phyloP scores from a whole-genome alignment of 805 yeast genomes.

The Yarrowia divulgata region DNA sequence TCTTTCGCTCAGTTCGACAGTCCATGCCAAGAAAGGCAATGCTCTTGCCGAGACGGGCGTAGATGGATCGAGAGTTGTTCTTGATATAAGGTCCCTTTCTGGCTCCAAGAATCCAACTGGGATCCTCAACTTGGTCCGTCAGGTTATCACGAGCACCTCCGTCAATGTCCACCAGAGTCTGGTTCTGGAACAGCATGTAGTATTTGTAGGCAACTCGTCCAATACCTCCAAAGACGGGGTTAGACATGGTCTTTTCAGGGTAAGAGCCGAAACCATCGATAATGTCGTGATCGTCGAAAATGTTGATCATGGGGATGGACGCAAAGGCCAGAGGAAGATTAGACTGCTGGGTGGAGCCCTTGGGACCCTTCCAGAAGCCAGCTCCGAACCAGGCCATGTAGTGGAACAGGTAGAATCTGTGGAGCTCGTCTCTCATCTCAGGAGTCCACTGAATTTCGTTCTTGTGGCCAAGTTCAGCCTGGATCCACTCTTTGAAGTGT shows the following conservation, averaged over 20 bases:
- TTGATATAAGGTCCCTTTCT: slow-evolving; percentile 71
- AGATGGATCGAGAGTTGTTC: slow-evolving; percentile 70
- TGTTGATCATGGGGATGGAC: slow-evolving; percentile 82
- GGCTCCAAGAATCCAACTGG: slow-evolving; percentile 68
- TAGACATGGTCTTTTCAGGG: slow-evolving; percentile 72
- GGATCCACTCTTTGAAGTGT: slow-evolving; percentile 63
- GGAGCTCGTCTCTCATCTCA: slow-evolving; percentile 62
- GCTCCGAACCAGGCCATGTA: slow-evolving; percentile 89
- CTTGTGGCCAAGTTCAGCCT: slow-evolving; percentile 60
- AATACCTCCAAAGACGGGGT: slow-evolving; percentile 70
- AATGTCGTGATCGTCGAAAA: slow-evolving; percentile 94
- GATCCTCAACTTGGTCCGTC: slow-evolving; percentile 50
- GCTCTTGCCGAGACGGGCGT: slow-evolving; percentile 74
- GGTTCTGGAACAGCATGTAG: slow-evolving; percentile 93
- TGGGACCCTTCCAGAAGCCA: slow-evolving; percentile 80
- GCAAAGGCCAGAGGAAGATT: slow-evolving; percentile 78
- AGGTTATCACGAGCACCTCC: slow-evolving; percentile 42
- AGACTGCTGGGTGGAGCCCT: slow-evolving; percentile 70
- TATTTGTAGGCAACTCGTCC: slow-evolving; percentile 84
- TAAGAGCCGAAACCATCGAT: slow-evolving; percentile 97
- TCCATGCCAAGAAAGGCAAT: slow-evolving; percentile 82
- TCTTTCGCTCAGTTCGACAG: slow-evolving; percentile 88
- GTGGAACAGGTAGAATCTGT: slow-evolving; percentile 71
- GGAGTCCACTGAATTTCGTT: slow-evolving; percentile 55
- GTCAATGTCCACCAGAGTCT: slow-evolving; percentile 59